Evolutionary conservation across 352 stramenopile genomes (phyloP), one percentile per base, ranked within the genome.

Genomic region (Saprolegnia parasitica): DNA sequence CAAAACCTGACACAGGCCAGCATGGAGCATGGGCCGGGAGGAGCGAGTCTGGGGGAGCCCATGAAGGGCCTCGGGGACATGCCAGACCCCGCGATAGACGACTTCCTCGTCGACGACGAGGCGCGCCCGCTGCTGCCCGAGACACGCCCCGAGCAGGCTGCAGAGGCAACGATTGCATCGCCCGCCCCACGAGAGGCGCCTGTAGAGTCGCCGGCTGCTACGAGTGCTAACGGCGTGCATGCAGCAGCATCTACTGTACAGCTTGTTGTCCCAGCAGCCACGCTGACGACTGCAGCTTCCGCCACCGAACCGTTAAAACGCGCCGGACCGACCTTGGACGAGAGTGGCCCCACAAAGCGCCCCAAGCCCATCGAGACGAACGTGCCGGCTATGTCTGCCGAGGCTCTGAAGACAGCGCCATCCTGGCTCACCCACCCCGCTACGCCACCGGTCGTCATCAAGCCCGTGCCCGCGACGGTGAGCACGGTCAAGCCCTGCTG

Each of bases 91-190:
- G 56, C 29, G 56, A 24, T 64, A 24, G 40, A 64, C 10, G 56
- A 64, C 1, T 52, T 64, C 16, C 56, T 64, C 18, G n/a, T 64
- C 32, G 18, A 16, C 37, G 56, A 64, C n/a, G 18, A 64, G 32
- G 21, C 46, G 46, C 46, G 46, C 46, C 46, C 21, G 46, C n/a
- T n/a, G n/a, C n/a, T n/a, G n/a, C n/a, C n/a, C n/a, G n/a, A n/a
- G n/a, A n/a, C n/a, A n/a, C 46, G 18, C 18, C 46, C 46, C 18
- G 18, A 18, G 18, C 46, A 52, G 21, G 21, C 46, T 52, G 46
- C 46, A 52, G 46, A 52, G 18, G 46, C 21, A 52, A 52, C 18
- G 46, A 52, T 52, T 20, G n/a, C n/a, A n/a, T n/a, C n/a, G n/a
- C n/a, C n/a, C n/a, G n/a, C n/a, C n/a, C n/a, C n/a, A n/a, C n/a